A percentile compares a stretch with the other conserved stretches of the same genome.
Evolutionary conservation across 441 rosid species (phyloP).

Genomic region (Raphanus hybrid): DNA sequence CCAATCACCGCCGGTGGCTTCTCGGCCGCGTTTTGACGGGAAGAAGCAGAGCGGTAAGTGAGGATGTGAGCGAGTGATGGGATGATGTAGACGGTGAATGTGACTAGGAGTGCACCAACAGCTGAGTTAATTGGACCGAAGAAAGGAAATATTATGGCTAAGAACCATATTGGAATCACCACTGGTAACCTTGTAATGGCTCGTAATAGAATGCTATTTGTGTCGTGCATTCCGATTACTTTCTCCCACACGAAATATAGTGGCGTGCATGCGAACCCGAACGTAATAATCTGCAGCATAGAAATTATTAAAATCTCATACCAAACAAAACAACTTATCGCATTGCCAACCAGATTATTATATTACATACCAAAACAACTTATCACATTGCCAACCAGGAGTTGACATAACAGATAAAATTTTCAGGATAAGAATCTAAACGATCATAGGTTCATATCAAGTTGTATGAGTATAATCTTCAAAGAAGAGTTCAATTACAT

Average conservation of each 20-base stretch:
- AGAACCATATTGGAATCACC: conserved; percentile 11
- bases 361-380: neutral
- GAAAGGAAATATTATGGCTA: conserved; percentile 12
- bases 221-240: conserved; percentile 64
- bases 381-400: neutral
- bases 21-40: conserved; percentile 12
- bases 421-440: neutral
- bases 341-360: neutral
- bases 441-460: neutral
- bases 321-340: neutral
- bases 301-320: neutral
- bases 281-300: conserved; percentile 59
- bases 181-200: conserved; percentile 39
- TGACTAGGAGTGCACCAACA: conserved; percentile 19
- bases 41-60: conserved; percentile 14
- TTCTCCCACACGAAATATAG: conserved; percentile 50
- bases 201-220: conserved; percentile 55
- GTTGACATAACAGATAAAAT: neutral
- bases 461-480: neutral
- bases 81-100: conserved; percentile 15
- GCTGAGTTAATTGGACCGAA: conserved; percentile 18
- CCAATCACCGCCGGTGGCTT: conserved; percentile 11
- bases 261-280: conserved; percentile 65
- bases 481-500: too few species aligned
- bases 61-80: conserved; percentile 13